phyloP scores from a whole-genome alignment of 805 yeast genomes.

The Pichia ethanolica region DNA sequence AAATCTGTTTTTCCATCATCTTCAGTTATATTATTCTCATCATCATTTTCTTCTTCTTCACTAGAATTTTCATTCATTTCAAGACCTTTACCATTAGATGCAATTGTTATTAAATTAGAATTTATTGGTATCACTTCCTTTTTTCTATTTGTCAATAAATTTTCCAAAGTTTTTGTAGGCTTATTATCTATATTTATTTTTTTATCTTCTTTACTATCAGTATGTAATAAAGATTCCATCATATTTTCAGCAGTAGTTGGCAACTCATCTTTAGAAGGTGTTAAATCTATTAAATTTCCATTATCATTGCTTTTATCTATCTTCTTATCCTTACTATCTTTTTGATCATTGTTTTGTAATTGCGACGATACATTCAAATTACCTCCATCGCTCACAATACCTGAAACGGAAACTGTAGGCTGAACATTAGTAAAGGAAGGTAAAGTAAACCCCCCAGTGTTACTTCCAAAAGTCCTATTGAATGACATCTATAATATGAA shows the following conservation, averaged over 20 bases:
- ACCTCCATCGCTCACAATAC: constrained; percentile 4
- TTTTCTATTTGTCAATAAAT: not conserved
- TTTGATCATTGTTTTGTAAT: not conserved
- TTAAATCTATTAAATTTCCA: too few species aligned
- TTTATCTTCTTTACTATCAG: too few species aligned
- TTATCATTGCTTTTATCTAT: too few species aligned
- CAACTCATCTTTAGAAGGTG: too few species aligned
- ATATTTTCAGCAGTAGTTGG: not conserved
- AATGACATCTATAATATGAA: constrained; percentile 1
- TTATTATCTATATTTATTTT: too few species aligned
- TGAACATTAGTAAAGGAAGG: constrained; percentile 12
- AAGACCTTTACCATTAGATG: not conserved
- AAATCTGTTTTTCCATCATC: too few species aligned
- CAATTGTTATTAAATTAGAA: not conserved
- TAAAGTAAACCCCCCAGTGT: constrained; percentile 9
- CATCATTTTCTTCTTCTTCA: constrained; percentile 10
- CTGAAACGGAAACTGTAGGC: constrained; percentile 14
- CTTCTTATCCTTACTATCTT: not conserved
- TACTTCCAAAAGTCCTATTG: constrained; percentile 3
- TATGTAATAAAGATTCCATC: not conserved
- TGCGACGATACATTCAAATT: not conserved
- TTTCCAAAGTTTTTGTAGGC: not conserved
- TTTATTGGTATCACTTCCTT: not conserved
- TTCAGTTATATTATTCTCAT: not conserved
- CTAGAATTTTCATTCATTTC: not conserved